Evolutionary conservation across 768 basidiomycete genomes (phyloP), one percentile per base, ranked within the genome.

Genomic region (Psilocybe cubensis): DNA sequence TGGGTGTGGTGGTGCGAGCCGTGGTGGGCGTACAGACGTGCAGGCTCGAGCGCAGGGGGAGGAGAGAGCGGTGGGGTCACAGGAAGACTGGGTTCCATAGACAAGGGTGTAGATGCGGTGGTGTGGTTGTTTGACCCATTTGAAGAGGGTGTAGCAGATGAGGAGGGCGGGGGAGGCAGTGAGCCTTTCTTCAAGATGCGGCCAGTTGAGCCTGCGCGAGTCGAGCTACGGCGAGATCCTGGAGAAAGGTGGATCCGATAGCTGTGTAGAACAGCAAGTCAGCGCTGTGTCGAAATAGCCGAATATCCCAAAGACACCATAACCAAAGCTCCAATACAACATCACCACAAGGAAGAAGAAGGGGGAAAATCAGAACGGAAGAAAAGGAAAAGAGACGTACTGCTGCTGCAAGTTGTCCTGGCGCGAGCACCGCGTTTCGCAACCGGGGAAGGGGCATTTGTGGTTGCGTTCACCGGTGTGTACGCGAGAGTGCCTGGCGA

Each of bases 391-490:
- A 14, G 40, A 49, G 23, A 78, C 81, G 65, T 52, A 83, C 83
- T 84, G 83, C 61, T 84, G 83, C 48, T 84, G 82, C 3, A 96
- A 80, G 63, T 96, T 96, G 65, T 96, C 94, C 71, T 94, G 92
- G 29, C 94, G 79, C 10, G 91, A 93, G 63, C 94, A 96, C 17
- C 91, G 82, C 1, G 93, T 95, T 65, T 94, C 91, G 70, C 94
- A 96, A 21, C 93, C 94, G n/a, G 94, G 94, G 76, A 93, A 96
- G 29, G 94, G 94, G 67, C 94, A 96, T 58, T 87, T 91, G 76
- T 95, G 92, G 73, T 95, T 94, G 60, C 92, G 82, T 66, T 95
- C 94, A 38, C 94, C 94, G 14, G 94, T 96, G 74, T 96, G 94
- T 11, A 94, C 89, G 54, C 92, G 79, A n/a, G 89, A 81, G 68